Percentiles rank a stretch among this genome's conserved stretches.
Evolutionary conservation across 202 grass and related monocot species (phyloP).

Genomic region (Setaria italica): DNA sequence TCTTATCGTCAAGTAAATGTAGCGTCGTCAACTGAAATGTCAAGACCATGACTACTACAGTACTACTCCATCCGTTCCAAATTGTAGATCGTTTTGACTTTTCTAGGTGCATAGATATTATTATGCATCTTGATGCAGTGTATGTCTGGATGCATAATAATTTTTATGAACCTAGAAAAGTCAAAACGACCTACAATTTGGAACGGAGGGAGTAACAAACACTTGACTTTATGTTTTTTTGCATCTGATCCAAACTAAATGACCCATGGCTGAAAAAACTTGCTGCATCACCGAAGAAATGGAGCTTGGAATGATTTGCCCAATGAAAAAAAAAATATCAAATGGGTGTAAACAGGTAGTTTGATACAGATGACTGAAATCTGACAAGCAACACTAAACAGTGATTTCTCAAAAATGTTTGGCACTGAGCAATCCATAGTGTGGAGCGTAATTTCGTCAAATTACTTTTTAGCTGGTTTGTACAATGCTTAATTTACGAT

Average conservation of each 20-base stretch:
- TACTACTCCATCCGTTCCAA: neutral
- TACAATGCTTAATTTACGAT: neutral
- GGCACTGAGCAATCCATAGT: neutral
- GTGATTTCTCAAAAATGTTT: neutral
- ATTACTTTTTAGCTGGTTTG: neutral
- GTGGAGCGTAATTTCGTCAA: neutral
- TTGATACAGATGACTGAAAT: conserved; percentile 1
- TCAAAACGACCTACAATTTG: no score
- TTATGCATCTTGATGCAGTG: no score
- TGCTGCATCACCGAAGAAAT: neutral
- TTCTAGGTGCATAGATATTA: no score
- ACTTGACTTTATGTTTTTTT: neutral
- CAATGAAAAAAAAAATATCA: neutral
- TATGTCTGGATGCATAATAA: no score
- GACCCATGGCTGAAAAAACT: neutral
- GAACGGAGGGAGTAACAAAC: neutral
- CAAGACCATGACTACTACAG: neutral
- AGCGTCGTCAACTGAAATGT: conserved; percentile 19
- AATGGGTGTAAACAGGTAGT: neutral
- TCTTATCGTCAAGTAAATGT: conserved; percentile 6
- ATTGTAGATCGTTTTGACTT: no score
- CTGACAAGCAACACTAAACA: neutral
- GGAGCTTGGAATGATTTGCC: conserved; percentile 8
- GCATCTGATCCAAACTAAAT: conserved; percentile 17
- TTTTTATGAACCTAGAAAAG: no score